Conservation (phyloP, 345 rosid genomes). For the Citrus sinensis region DNA sequence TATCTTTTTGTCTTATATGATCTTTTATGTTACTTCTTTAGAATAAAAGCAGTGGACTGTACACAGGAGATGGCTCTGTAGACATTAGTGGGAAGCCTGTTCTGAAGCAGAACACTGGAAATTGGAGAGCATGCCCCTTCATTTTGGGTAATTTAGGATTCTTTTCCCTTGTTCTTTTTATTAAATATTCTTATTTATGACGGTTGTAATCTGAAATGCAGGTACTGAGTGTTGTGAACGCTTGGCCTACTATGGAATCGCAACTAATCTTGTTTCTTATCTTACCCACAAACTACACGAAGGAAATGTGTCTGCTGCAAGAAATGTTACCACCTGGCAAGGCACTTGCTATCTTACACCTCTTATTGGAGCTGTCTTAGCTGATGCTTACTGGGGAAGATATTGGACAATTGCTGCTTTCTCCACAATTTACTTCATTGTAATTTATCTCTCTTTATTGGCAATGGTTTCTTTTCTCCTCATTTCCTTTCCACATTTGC, state of each 20-base stretch:
- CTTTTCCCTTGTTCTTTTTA: background rate
- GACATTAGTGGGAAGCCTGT: conserved; percentile 68
- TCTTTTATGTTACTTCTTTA: conserved; percentile 16
- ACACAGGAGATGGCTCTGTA: conserved; percentile 95
- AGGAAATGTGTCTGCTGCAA: conserved; percentile 87
- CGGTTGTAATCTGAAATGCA: conserved; percentile 17
- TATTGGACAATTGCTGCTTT: conserved; percentile 93
- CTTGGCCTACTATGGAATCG: conserved; percentile 89
- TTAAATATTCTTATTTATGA: conserved; percentile 11
- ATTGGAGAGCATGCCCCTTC: conserved; percentile 96
- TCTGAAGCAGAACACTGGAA: conserved; percentile 77
- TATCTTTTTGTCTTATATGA: background rate
- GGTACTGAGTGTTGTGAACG: conserved; percentile 96
- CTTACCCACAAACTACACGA: conserved; percentile 75
- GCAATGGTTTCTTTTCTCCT: background rate
- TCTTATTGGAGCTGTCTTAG: conserved; percentile 81
- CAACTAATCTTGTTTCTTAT: conserved; percentile 85
- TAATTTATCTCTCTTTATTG: conserved; percentile 19
- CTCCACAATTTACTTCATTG: conserved; percentile 78
- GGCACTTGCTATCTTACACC: conserved; percentile 96
- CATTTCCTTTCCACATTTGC: background rate
- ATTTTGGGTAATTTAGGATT: conserved; percentile 57
- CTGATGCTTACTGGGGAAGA: conserved; percentile 98
- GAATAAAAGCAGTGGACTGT: conserved; percentile 37
- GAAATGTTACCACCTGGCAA: conserved; percentile 82